Percentiles rank a stretch among this genome's conserved stretches.
phyloP scores from a whole-genome alignment of 176 grass and related monocot species.

The Zoysia pacifica region DNA sequence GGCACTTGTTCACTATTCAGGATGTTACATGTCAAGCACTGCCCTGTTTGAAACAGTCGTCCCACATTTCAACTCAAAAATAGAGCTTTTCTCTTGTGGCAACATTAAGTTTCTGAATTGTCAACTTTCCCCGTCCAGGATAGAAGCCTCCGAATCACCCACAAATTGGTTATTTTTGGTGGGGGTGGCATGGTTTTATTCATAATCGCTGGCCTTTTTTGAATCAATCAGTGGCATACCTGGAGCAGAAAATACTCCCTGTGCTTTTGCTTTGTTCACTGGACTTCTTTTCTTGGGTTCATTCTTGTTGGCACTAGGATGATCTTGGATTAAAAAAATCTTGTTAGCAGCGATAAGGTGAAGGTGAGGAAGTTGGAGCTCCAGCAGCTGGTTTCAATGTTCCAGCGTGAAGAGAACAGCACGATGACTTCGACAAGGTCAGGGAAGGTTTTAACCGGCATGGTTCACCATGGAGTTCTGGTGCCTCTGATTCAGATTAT shows the following conservation, averaged over 20 bases:
- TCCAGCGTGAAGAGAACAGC: constrained; percentile 88
- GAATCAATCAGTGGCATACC: constrained; percentile 95
- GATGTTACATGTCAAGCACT: constrained; percentile 53
- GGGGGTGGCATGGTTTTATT: constrained; percentile 80
- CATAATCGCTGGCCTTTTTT: constrained; percentile 88
- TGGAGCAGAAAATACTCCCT: constrained; percentile 77
- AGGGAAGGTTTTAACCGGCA: constrained; percentile 65
- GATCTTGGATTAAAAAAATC: constrained; percentile 84
- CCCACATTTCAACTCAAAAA: not conserved
- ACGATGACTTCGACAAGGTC: constrained; percentile 56
- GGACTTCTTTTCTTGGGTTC: constrained; percentile 69
- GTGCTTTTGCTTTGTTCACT: constrained; percentile 73
- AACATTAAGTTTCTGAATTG: not conserved
- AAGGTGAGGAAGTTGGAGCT: constrained; percentile 89
- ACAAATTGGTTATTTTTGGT: constrained; percentile 90
- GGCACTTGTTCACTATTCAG: constrained; percentile 93
- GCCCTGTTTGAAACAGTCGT: constrained; percentile 25
- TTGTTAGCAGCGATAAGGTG: constrained; percentile 72
- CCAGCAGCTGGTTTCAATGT: constrained; percentile 81
- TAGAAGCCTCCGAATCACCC: constrained; percentile 81
- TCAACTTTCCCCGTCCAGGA: constrained; percentile 47
- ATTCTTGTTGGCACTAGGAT: constrained; percentile 65
- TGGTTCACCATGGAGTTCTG: constrained; percentile 25
- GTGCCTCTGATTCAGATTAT: constrained; percentile 49
- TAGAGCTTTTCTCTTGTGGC: not conserved